These are phyloP conservation scores for Ramalina intermedia DNA, from an alignment of 495 filamentous ascomycete genomes.

Conservation along the genomic window DNA sequence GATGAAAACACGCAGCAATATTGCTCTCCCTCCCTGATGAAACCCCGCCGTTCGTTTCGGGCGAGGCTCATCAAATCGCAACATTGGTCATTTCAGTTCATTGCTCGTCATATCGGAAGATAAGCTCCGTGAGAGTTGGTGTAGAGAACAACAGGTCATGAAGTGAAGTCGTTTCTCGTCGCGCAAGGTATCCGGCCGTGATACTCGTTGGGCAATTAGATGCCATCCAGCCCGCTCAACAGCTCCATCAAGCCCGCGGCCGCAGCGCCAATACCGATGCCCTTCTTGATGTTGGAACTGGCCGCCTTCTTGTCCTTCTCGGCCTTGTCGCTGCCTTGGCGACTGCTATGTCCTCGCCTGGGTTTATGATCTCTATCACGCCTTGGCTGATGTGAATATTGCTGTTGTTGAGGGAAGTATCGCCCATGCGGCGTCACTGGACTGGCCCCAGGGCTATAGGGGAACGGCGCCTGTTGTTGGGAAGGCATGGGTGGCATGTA, in stretches of 20 bases:
- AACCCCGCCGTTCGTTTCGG: no score
- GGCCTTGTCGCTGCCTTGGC: not conserved
- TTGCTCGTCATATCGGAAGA: no score
- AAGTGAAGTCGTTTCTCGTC: no score
- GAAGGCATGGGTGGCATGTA: not conserved
- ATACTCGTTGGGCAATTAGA: slow-evolving; percentile 2
- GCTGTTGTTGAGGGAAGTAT: slow-evolving; percentile 13
- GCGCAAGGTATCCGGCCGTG: no score
- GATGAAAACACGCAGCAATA: no score
- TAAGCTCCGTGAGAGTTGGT: no score
- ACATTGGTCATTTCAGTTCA: no score
- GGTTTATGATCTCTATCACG: not conserved
- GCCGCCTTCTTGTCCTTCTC: slow-evolving; percentile 9
- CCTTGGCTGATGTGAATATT: slow-evolving; percentile 2
- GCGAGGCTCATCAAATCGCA: no score
- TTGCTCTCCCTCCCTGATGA: no score
- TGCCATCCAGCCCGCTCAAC: slow-evolving; percentile 22
- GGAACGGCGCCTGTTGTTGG: not conserved
- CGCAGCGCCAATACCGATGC: slow-evolving; percentile 28
- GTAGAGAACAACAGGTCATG: no score
- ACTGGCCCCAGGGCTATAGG: slow-evolving; percentile 5
- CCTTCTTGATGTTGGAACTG: slow-evolving; percentile 25
- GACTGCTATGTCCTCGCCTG: not conserved
- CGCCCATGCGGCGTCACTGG: slow-evolving; percentile 4
- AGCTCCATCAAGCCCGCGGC: slow-evolving; percentile 33